Percentiles rank a stretch among this genome's conserved stretches.
These are phyloP conservation scores for Scleroderma bovista DNA, from an alignment of 768 basidiomycete genomes.

Conservation along the genomic window DNA sequence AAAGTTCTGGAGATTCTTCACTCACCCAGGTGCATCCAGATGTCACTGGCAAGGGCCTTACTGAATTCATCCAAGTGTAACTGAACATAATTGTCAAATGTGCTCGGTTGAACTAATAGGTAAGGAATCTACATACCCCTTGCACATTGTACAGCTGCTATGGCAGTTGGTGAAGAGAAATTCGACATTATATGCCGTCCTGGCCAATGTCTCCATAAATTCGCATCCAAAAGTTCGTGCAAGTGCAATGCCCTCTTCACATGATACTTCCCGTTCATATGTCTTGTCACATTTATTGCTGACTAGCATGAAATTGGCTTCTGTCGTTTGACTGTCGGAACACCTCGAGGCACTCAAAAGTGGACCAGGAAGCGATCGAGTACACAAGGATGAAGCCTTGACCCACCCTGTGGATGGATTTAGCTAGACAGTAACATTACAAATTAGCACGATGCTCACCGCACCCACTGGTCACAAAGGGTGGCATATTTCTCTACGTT, in stretches of 20 bases:
- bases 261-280: constrained; percentile 86
- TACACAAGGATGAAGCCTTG: constrained; percentile 98
- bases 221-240: constrained; percentile 86
- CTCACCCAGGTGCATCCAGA: too few relatives aligned
- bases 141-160: too few relatives aligned
- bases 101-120: too few relatives aligned
- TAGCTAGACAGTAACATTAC: constrained; percentile 6
- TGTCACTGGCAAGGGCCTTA: too few relatives aligned
- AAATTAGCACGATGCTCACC: constrained; percentile 48
- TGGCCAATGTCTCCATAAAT: constrained; percentile 93
- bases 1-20: too few relatives aligned
- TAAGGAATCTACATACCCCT: too few relatives aligned
- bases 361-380: constrained; percentile 90
- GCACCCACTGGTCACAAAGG: constrained; percentile 95
- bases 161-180: constrained; percentile 79
- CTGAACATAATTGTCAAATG: too few relatives aligned
- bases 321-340: constrained; percentile 84
- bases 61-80: too few relatives aligned
- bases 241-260: constrained; percentile 79
- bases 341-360: constrained; percentile 85
- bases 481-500: constrained; percentile 91
- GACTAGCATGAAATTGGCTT: constrained; percentile 90
- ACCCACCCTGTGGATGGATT: constrained; percentile 62
- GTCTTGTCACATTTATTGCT: constrained; percentile 95
- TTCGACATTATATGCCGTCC: constrained; percentile 91